Conservation (phyloP, 495 filamentous ascomycete species). For the Chaetomium cochliodes region DNA sequence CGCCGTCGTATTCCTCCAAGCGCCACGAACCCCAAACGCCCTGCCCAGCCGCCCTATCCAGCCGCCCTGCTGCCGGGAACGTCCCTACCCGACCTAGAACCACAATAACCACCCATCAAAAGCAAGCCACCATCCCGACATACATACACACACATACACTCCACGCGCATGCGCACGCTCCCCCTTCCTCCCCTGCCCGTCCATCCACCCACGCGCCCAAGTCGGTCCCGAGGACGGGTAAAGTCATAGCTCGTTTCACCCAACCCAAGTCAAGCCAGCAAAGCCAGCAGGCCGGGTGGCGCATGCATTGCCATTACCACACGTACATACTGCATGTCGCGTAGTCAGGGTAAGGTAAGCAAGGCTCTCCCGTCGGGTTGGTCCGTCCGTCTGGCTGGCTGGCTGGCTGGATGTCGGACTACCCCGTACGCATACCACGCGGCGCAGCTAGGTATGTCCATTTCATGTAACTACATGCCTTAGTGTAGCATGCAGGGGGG, state of each 20-base stretch:
- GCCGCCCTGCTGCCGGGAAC: conserved; percentile 18
- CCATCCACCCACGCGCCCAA: background rate
- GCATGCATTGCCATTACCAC: background rate
- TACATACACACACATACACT: too few species aligned
- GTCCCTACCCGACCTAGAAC: conserved; percentile 13
- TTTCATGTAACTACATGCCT: too few species aligned
- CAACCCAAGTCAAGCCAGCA: too few species aligned
- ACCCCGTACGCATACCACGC: too few species aligned
- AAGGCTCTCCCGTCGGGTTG: background rate
- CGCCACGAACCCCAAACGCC: conserved; percentile 2
- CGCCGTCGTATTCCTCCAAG: background rate
- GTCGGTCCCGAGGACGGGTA: conserved; percentile 4
- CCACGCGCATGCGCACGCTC: background rate
- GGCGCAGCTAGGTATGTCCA: too few species aligned
- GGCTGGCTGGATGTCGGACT: too few species aligned
- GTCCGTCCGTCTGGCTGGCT: too few species aligned
- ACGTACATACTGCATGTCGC: background rate
- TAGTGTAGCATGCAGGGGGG: too few species aligned
- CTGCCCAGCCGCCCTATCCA: conserved; percentile 7
- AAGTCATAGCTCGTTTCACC: background rate
- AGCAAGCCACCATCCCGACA: background rate
- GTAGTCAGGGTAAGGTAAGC: conserved; percentile 6
- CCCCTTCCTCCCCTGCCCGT: background rate
- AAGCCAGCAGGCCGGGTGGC: background rate
- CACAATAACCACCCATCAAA: too few species aligned